phyloP scores from a whole-genome alignment of 2,329 filamentous ascomycete genomes.

The Fusarium siculi region DNA sequence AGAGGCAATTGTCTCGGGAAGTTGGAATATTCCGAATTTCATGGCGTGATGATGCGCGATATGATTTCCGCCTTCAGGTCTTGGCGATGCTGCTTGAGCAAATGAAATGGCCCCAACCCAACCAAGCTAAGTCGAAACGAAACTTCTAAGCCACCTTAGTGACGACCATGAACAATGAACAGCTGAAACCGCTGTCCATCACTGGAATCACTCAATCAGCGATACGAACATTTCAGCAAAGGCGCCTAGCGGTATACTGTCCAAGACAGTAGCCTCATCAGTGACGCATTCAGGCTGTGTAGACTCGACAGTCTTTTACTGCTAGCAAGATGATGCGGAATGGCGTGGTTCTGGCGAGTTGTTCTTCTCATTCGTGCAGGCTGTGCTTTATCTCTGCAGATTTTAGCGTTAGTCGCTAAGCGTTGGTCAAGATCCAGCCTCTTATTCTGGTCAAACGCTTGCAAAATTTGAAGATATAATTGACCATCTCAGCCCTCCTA shows the following conservation, averaged over 20 bases:
- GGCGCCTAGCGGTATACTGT: no score
- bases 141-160: constrained; percentile 35
- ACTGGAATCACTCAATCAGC: neutral
- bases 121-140: constrained; percentile 11
- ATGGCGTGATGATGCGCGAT: neutral
- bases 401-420: neutral
- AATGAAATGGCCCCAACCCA: neutral
- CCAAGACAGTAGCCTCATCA: neutral
- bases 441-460: neutral
- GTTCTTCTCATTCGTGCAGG: neutral
- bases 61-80: neutral
- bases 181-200: no score
- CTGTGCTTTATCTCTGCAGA: neutral
- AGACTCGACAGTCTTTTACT: neutral
- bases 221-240: neutral
- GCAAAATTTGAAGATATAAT: constrained; percentile 11
- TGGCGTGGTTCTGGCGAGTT: neutral
- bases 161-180: constrained; percentile 12
- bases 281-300: constrained; percentile 12
- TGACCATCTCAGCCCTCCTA: neutral
- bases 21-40: neutral
- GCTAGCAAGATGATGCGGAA: neutral
- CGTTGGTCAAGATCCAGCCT: neutral
- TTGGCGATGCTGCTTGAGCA: constrained; percentile 14
- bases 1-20: neutral